A percentile compares a stretch with the other conserved stretches of the same genome.
These are phyloP conservation scores for Colletotrichum noveboracense DNA, from an alignment of 2,329 filamentous ascomycete species.

Conservation along the genomic window DNA sequence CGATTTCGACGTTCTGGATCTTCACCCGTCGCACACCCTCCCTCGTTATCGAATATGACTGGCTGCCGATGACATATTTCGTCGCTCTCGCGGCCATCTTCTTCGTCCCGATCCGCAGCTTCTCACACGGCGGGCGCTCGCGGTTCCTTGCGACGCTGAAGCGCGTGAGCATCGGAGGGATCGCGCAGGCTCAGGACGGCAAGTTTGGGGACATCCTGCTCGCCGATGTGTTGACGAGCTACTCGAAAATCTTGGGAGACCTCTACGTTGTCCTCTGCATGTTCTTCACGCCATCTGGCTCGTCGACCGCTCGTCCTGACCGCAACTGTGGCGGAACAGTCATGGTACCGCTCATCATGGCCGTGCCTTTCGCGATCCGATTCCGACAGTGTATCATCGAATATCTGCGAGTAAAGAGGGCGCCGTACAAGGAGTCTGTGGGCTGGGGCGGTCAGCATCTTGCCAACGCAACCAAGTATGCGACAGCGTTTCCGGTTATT, in stretches of 20 bases:
- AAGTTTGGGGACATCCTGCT: slow-evolving; percentile 95
- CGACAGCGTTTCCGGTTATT: slow-evolving; percentile 92
- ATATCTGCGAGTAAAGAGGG: slow-evolving; percentile 72
- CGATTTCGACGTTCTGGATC: slow-evolving; percentile 83
- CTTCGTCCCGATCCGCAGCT: slow-evolving; percentile 71
- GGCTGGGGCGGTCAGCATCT: slow-evolving; percentile 87
- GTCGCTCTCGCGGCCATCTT: slow-evolving; percentile 74
- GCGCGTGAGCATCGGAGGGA: slow-evolving; percentile 81
- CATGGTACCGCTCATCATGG: slow-evolving; percentile 84
- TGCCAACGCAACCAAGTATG: slow-evolving; percentile 94
- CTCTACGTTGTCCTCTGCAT: slow-evolving; percentile 90
- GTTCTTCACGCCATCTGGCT: slow-evolving; percentile 76
- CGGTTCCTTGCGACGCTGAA: slow-evolving; percentile 78
- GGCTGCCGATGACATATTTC: slow-evolving; percentile 86
- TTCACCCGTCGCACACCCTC: slow-evolving; percentile 73
- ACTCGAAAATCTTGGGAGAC: slow-evolving; percentile 90
- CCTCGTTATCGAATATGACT: slow-evolving; percentile 79
- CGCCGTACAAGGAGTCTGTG: slow-evolving; percentile 56
- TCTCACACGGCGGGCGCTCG: slow-evolving; percentile 73
- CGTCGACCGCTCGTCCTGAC: slow-evolving; percentile 81
- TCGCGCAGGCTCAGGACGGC: slow-evolving; percentile 85
- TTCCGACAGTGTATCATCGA: slow-evolving; percentile 92
- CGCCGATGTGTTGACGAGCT: slow-evolving; percentile 93
- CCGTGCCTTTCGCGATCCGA: slow-evolving; percentile 83
- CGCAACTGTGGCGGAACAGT: slow-evolving; percentile 80